Conservation (phyloP, 2,329 filamentous ascomycete genomes). For the Colletotrichum incanum region DNA sequence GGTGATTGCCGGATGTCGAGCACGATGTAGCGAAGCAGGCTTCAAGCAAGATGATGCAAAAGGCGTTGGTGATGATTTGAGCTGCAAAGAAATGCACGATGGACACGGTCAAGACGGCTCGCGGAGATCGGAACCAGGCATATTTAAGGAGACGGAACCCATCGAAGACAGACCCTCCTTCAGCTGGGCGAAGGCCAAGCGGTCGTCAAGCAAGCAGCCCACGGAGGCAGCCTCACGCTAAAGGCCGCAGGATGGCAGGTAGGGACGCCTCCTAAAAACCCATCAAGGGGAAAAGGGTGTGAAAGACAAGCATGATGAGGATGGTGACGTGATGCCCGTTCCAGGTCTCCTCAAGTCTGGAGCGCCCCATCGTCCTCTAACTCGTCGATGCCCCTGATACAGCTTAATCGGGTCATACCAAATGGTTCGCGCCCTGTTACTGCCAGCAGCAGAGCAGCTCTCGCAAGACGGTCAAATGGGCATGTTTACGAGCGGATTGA, state of each 20-base stretch:
- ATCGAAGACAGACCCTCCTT: not conserved
- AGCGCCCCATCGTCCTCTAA: not conserved
- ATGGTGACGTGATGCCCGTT: conserved; percentile 33
- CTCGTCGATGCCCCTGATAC: not conserved
- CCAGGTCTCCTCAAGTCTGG: not conserved
- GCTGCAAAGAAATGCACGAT: conserved; percentile 13
- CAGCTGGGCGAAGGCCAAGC: not conserved
- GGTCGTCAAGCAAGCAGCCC: not conserved
- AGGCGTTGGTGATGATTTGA: not conserved
- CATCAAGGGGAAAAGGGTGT: not conserved
- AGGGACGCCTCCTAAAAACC: not conserved
- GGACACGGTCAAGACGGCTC: not conserved
- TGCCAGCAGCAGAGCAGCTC: not conserved
- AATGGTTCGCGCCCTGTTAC: conserved; percentile 18
- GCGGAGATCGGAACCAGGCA: conserved; percentile 12
- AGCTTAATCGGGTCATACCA: too few relatives aligned
- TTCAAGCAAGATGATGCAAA: conserved; percentile 1
- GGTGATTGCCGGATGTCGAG: not conserved
- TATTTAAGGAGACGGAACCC: conserved; percentile 10
- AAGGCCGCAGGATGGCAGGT: not conserved
- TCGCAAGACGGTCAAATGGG: not conserved
- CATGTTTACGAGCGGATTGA: not conserved
- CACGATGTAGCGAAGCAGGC: not conserved
- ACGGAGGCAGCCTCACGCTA: conserved; percentile 31
- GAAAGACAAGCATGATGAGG: too few relatives aligned